Evolutionary conservation across 2,329 filamentous ascomycete species (phyloP).

Genomic region (Trichoderma polysporum): DNA sequence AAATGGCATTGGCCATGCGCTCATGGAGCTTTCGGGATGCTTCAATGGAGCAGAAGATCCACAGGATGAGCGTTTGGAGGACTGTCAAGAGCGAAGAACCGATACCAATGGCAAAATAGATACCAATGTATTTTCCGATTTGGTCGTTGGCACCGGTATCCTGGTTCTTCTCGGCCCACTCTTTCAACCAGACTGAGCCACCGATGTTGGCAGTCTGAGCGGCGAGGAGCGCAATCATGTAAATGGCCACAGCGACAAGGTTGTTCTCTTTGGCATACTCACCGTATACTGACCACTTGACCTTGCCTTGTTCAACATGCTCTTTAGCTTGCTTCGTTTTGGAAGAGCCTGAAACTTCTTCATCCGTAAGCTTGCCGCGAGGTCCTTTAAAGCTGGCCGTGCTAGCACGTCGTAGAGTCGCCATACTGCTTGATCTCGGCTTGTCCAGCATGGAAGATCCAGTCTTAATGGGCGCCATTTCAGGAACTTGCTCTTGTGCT

Average conservation of each 20-base stretch:
- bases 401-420: constrained; percentile 84
- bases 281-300: constrained; percentile 89
- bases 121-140: constrained; percentile 85
- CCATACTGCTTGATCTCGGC: constrained; percentile 66
- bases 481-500: constrained; percentile 72
- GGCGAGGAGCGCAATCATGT: constrained; percentile 72
- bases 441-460: constrained; percentile 50
- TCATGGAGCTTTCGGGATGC: constrained; percentile 96
- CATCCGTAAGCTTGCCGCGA: constrained; percentile 79
- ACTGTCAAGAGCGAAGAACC: constrained; percentile 84
- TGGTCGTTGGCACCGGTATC: constrained; percentile 65
- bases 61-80: constrained; percentile 88
- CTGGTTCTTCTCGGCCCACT: constrained; percentile 83
- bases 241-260: constrained; percentile 76
- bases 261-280: constrained; percentile 97
- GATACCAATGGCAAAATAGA: constrained; percentile 94
- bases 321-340: constrained; percentile 88
- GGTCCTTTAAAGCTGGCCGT: constrained; percentile 86
- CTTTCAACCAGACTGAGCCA: constrained; percentile 89
- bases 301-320: constrained; percentile 88
- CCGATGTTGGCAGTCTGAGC: constrained; percentile 81
- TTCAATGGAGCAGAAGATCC: constrained; percentile 99
- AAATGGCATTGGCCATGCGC: constrained; percentile 95
- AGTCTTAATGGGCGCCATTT: constrained; percentile 71
- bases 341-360: constrained; percentile 69